A percentile compares a stretch with the other conserved stretches of the same genome.
phyloP scores from a whole-genome alignment of 2,329 filamentous ascomycete genomes.

The Hypoxylon sp. region DNA sequence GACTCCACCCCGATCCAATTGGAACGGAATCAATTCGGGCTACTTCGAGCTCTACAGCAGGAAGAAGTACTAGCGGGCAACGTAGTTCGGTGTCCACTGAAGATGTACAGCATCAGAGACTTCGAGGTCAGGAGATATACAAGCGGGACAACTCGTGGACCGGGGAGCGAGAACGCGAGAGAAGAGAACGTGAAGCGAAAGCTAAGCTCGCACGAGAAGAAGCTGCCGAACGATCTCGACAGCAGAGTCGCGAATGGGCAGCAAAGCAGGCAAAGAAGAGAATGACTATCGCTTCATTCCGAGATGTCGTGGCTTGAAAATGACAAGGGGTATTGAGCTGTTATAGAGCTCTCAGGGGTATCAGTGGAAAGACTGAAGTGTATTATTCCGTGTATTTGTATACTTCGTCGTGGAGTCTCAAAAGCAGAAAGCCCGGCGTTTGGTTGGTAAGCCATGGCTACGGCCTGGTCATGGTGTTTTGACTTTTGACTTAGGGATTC shows the following conservation, averaged over 20 bases:
- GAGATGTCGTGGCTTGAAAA: constrained; percentile 42
- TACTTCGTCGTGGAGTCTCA: constrained; percentile 35
- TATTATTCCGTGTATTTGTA: constrained; percentile 46
- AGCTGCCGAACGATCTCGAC: constrained; percentile 72
- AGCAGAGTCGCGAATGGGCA: constrained; percentile 73
- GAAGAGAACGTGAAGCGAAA: constrained; percentile 66
- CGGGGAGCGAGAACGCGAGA: constrained; percentile 67
- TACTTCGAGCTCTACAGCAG: constrained; percentile 62
- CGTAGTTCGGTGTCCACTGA: constrained; percentile 66
- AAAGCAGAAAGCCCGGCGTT: constrained; percentile 45
- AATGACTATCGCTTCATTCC: constrained; percentile 49
- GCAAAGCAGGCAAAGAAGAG: constrained; percentile 68
- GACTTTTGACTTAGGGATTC: constrained; percentile 18
- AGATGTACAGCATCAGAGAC: constrained; percentile 65
- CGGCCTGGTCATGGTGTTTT: constrained; percentile 20
- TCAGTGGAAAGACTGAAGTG: constrained; percentile 29
- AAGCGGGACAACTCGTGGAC: constrained; percentile 65
- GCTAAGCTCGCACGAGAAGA: constrained; percentile 70
- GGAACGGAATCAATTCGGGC: constrained; percentile 54
- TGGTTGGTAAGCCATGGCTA: constrained; percentile 11
- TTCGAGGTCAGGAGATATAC: constrained; percentile 68
- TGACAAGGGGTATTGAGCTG: background rate
- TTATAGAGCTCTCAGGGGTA: background rate
- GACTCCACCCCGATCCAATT: constrained; percentile 38
- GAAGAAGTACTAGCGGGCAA: constrained; percentile 61